phyloP scores from a whole-genome alignment of 345 rosid species.

The Moringa oleifera region DNA sequence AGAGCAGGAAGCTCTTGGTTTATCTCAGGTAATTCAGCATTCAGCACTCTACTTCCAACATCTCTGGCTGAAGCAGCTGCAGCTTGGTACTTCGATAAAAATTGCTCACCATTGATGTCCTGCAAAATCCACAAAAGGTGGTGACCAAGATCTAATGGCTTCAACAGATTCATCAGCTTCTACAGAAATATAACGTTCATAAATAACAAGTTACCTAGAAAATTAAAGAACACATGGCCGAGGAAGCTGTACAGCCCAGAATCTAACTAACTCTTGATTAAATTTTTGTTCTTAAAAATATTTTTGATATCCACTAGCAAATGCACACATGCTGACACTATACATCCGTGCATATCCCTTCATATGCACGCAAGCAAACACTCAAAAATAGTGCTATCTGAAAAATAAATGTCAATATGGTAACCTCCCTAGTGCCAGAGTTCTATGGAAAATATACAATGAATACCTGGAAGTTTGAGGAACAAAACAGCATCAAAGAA shows the following conservation, averaged over 20 bases:
- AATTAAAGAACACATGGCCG: background rate
- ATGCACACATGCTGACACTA: too few relatives aligned
- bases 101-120: conserved; percentile 18
- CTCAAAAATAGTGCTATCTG: background rate
- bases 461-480: background rate
- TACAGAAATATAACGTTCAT: background rate
- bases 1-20: conserved; percentile 37
- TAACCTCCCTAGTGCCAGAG: background rate
- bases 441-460: too few relatives aligned
- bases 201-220: background rate
- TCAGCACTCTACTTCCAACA: conserved; percentile 10
- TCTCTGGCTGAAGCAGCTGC: conserved; percentile 21
- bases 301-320: too few relatives aligned
- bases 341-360: too few relatives aligned
- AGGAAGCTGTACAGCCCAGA: too few relatives aligned
- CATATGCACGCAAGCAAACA: too few relatives aligned
- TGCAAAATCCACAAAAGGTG: conserved; percentile 14
- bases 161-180: background rate
- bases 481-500: too few relatives aligned
- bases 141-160: background rate
- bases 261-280: too few relatives aligned
- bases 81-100: conserved; percentile 13
- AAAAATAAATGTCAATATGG: background rate
- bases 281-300: too few relatives aligned
- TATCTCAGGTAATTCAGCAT: conserved; percentile 43